Evolutionary conservation across 192 early-diverging fungal genomes (phyloP), one percentile per base, ranked within the genome.

Genomic region (Physocladia obscura): DNA sequence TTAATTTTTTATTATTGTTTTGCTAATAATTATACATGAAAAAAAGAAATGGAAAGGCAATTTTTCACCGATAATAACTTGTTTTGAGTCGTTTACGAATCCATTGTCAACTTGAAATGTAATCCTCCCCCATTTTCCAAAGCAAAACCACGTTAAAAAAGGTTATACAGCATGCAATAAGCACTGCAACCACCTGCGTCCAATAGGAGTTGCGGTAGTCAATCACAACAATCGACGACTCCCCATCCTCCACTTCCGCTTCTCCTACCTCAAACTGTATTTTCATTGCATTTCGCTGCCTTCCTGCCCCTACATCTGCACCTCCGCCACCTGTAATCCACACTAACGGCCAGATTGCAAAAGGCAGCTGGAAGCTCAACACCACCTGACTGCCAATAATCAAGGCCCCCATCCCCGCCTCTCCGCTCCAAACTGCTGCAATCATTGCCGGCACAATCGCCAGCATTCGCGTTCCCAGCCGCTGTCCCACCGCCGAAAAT

Each of bases 271-370:
- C 37, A 52, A 70, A 63, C 19, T 15, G 21, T 8, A 62, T 50
- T 54, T 71, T 76, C 55, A 65, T 76, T 22, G 26, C 50, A 49
- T 34, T 27, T 27, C 26, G 26, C 24, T 70, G 58, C 8, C 8
- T 13, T 8, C 40, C 40, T 8, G 11, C n/a, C 69, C 79, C 40
- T n/a, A 37, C 60, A 47, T 62, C 60, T 24, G 21, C n/a, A n/a
- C n/a, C n/a, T 2, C 21, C 60, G 6, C 63, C 63, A 27, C 80
- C 62, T 0, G 90, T 91, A 54, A 93, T 89, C 39, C 80, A 78
- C 13, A 92, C 83, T 48, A 93, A 76, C 19, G 91, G 92, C 74
- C 91, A 83, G 15, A 94, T 88, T 3, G 90, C 90, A 76, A 94
- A 94, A 3, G 92, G 91, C 21, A 94, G 62, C 63, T 94, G 92